Conservation (phyloP, 2,329 filamentous ascomycete genomes). For the Magnaporthales sp. region DNA sequence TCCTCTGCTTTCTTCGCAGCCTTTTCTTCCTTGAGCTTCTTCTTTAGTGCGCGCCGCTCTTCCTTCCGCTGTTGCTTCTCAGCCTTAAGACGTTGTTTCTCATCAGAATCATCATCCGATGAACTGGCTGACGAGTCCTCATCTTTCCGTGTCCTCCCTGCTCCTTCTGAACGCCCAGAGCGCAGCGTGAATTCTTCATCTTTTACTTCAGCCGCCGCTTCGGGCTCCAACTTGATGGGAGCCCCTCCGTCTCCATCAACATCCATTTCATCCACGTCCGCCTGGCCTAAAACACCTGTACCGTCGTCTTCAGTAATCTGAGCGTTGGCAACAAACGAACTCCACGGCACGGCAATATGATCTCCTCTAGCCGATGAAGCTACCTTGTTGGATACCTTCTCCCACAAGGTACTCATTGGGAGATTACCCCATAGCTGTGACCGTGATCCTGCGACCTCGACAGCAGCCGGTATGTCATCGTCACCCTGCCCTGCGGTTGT, state of each 20-base stretch:
- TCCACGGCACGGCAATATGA: conserved; percentile 12
- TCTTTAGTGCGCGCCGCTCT: conserved; percentile 15
- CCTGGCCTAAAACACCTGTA: background rate
- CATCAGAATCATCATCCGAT: conserved; percentile 14
- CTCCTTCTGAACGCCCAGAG: conserved; percentile 6
- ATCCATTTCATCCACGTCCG: background rate
- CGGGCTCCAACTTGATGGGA: background rate
- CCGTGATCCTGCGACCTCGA: conserved; percentile 30
- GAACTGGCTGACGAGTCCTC: background rate
- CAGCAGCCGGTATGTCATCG: conserved; percentile 12
- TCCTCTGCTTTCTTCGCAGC: conserved; percentile 30
- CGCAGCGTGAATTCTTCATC: conserved; percentile 6
- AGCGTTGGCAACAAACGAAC: conserved; percentile 8
- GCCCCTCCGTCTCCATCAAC: background rate
- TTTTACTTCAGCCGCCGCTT: background rate
- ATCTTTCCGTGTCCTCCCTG: conserved; percentile 5
- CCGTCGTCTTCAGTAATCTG: background rate
- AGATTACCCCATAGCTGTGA: conserved; percentile 33
- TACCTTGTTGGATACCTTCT: conserved; percentile 2
- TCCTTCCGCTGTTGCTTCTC: conserved; percentile 12
- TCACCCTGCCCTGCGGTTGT: background rate
- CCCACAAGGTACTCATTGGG: conserved; percentile 7
- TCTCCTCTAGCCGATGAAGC: background rate
- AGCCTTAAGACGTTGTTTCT: conserved; percentile 8
- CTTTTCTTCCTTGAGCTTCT: conserved; percentile 29